Percentiles rank a stretch among this genome's conserved stretches.
Evolutionary conservation across 805 yeast species (phyloP).

Genomic region (Pichia exigua): DNA sequence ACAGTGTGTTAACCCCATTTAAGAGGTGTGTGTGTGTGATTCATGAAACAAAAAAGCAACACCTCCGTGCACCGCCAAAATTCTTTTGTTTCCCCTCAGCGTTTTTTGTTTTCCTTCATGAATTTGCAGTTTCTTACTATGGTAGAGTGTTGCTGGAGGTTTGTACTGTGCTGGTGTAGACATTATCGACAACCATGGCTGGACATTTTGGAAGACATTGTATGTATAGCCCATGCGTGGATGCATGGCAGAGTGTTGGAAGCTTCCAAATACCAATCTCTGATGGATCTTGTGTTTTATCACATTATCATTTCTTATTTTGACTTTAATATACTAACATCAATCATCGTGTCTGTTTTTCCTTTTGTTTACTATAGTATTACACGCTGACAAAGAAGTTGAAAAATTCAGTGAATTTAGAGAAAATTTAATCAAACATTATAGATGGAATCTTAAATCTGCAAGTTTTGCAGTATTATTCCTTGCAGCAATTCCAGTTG

Average conservation of each 20-base stretch:
- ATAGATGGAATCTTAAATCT: constrained; percentile 26
- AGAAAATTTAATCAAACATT: constrained; percentile 25
- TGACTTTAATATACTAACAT: neutral
- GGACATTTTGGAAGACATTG: constrained; percentile 29
- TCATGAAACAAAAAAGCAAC: too few relatives aligned
- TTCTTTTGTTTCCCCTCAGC: neutral
- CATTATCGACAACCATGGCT: constrained; percentile 19
- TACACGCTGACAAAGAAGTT: constrained; percentile 26
- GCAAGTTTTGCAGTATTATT: constrained; percentile 23
- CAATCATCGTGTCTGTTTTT: neutral
- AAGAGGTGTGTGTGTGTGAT: too few relatives aligned
- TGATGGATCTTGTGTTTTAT: too few relatives aligned
- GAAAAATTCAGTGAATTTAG: constrained; percentile 26
- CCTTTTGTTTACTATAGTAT: constrained; percentile 14
- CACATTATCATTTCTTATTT: neutral
- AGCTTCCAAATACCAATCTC: too few relatives aligned
- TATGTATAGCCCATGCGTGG: constrained; percentile 14
- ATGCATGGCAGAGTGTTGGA: neutral
- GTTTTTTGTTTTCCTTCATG: neutral
- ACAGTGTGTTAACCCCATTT: too few relatives aligned
- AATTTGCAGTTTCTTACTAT: neutral
- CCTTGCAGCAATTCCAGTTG: constrained; percentile 27
- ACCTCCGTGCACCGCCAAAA: neutral
- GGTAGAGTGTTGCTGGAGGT: neutral
- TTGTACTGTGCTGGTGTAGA: neutral